Evolutionary conservation across 2,329 filamentous ascomycete genomes (phyloP), one percentile per base, ranked within the genome.

Genomic region (Emergomyces pasteurianus): DNA sequence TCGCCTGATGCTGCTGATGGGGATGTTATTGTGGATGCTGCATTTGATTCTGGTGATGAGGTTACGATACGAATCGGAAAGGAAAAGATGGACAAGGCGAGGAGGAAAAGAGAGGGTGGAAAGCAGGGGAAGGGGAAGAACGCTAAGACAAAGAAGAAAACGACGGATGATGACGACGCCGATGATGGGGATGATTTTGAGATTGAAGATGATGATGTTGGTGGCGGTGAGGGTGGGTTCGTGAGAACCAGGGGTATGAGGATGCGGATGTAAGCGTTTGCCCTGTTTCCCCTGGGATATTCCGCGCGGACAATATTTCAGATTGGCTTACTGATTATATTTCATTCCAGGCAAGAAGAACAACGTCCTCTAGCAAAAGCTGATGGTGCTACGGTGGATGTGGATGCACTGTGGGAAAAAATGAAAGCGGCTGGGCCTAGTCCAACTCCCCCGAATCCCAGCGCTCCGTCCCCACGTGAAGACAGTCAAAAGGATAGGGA

Each of bases 21-120:
- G 10, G 64, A 62, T 36, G 61, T 58, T 26, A 55, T 60, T 10
- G 36, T 61, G n/a, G 72, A 72, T 10, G 71, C 71, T 6, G 78
- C 76, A 43, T 69, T 83, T 3, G 79, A 82, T 61, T 83, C 81
- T 9, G 81, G 81, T 3, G 81, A 84, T 65, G 81, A 83, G 65
- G 77, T 73, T 8, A 83, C 79, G n/a, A 82, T 83, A 49, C 72
- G 72, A 60, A 80, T 78, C 63, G 77, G 74, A 18, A 76, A 75
- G 61, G 70, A 72, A 58, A 76, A 69, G 65, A 71, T 69, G 61
- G 61, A 68, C 61, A 79, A 76, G 65, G 71, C 70, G 49, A 74
- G 73, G 66, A 72, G 69, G 61, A 79, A 75, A 61, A 79, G 75
- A 46, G 74, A 73, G 65, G 74, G 72, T 59, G 72, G 68, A 60